phyloP scores from a whole-genome alignment of 768 basidiomycete genomes.

The Omphalotus guepiniiformis region DNA sequence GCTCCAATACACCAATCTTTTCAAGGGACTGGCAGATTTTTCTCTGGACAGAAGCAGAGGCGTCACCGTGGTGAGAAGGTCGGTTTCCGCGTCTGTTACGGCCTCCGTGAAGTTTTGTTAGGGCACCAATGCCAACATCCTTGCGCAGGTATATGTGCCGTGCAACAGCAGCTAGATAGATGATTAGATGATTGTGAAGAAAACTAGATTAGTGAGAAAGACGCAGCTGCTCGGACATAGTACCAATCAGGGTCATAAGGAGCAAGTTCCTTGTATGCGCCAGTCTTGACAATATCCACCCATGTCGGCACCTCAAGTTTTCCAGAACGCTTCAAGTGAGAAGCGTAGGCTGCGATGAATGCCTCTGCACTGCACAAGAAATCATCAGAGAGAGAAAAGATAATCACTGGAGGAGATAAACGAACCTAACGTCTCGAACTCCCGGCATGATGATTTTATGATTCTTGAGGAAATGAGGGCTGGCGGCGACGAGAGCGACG shows the following conservation, averaged over 20 bases:
- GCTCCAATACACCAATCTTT: slow-evolving; percentile 98
- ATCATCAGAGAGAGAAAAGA: slow-evolving; percentile 16
- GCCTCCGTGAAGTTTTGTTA: slow-evolving; percentile 95
- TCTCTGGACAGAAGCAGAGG: slow-evolving; percentile 86
- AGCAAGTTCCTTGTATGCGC: slow-evolving; percentile 94
- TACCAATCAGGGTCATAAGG: slow-evolving; percentile 99
- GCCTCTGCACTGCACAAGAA: slow-evolving; percentile 69
- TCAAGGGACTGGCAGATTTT: slow-evolving; percentile 95
- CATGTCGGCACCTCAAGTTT: slow-evolving; percentile 99
- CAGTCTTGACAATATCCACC: slow-evolving; percentile 99
- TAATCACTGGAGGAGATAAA: slow-evolving; percentile 9
- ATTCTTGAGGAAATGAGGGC: slow-evolving; percentile 43
- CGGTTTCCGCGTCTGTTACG: slow-evolving; percentile 95
- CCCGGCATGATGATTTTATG: slow-evolving; percentile 62
- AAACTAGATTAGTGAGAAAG: not conserved
- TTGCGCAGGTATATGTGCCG: slow-evolving; percentile 99
- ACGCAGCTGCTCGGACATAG: slow-evolving; percentile 95
- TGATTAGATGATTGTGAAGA: not conserved
- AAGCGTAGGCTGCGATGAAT: slow-evolving; percentile 92
- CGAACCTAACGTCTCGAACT: slow-evolving; percentile 77
- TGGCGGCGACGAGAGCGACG: slow-evolving; percentile 26
- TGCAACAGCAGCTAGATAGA: slow-evolving; percentile 78
- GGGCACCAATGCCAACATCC: slow-evolving; percentile 89
- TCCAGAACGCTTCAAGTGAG: slow-evolving; percentile 96
- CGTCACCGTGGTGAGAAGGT: slow-evolving; percentile 88